Base-by-base conservation (phyloP, 1,139 yeast genomes). In the Geotrichum histeridarum region DNA sequence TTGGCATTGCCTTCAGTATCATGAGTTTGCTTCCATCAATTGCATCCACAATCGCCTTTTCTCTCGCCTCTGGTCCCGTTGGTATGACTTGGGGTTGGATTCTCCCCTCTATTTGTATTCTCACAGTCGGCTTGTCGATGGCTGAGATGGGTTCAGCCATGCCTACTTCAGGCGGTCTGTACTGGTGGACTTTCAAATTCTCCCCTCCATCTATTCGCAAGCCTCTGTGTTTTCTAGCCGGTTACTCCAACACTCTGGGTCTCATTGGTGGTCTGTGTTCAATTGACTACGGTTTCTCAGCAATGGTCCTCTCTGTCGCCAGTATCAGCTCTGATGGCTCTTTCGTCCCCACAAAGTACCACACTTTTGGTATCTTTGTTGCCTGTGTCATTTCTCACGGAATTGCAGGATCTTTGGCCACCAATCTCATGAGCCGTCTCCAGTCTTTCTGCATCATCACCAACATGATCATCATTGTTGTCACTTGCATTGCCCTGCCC, bases 1-100 rank as follows among this genome's bases (percentile, higher is more conserved):
- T 70, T 57, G 72, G 73, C 22, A 68, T 69, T 36, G 83, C 89
- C n/a, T 85, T 85, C 70, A 80, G 87, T 9, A 87, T 85, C 53
- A 75, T 85, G 65, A 87, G 89, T 4, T 73, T 85, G 54, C 74
- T 85, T 54, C 91, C 93, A 2, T 83, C 90, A 8, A 81, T 84
- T 43, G 71, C 73, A 2, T 69, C 76, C 22, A 72, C 74, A 38
- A 64, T 75, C 35, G 62, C 67, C 31, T 68, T 70, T 53, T 70
- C 73, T 43, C 60, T 75, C 33, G 59, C 85, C 78, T 77, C 79
- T 1, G 84, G 84, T 0, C 78, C 83, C 0, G 78, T 74, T 14
- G 84, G 86, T 1, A 72, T 81, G 58, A 75, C 81, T 6, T 82
- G 86, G 86, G 83, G 85, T 3, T 83, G 88, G 88, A 68, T 81